Base-by-base conservation (phyloP, 2,329 filamentous ascomycete genomes). In the Orbilia quercus region DNA sequence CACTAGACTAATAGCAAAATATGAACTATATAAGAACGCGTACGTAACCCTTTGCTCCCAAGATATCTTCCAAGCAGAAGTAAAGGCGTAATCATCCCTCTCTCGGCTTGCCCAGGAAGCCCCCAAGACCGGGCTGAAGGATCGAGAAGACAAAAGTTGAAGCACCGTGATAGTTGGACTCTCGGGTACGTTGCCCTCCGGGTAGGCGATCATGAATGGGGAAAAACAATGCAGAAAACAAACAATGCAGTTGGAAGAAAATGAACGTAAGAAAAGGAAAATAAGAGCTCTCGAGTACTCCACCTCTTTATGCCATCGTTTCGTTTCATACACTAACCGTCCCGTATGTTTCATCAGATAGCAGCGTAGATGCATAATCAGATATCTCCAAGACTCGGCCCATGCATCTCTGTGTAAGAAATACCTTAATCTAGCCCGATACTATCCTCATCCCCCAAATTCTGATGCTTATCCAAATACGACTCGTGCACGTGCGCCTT, bases 381-480 rank as follows among this genome's bases (percentile, higher is more conserved):
- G 7, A 20, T 45, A 9, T 45, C 20, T n/a, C n/a, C n/a, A n/a
- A n/a, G n/a, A n/a, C n/a, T n/a, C n/a, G n/a, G n/a, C n/a, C n/a
- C n/a, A n/a, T n/a, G n/a, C n/a, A n/a, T n/a, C n/a, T n/a, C n/a
- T n/a, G n/a, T n/a, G n/a, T n/a, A n/a, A n/a, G n/a, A n/a, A n/a
- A n/a, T n/a, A n/a, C n/a, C n/a, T n/a, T n/a, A n/a, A n/a, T n/a
- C n/a, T n/a, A n/a, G n/a, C n/a, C n/a, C n/a, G n/a, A n/a, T n/a
- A n/a, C n/a, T n/a, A n/a, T n/a, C 55, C 25, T 73, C 69, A 45
- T 66, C 69, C 2, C 69, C 69, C 25, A 73, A 6, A 44, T 73
- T 73, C 36, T 73, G 60, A 23, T 73, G 69, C 20, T 40, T 66
- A 47, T 73, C 69, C 40, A 73, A 36, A 31, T 73, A 60, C 16